Base-by-base conservation (phyloP, 1,284 basidiomycete genomes). In the Ceratobasidium sp. region DNA sequence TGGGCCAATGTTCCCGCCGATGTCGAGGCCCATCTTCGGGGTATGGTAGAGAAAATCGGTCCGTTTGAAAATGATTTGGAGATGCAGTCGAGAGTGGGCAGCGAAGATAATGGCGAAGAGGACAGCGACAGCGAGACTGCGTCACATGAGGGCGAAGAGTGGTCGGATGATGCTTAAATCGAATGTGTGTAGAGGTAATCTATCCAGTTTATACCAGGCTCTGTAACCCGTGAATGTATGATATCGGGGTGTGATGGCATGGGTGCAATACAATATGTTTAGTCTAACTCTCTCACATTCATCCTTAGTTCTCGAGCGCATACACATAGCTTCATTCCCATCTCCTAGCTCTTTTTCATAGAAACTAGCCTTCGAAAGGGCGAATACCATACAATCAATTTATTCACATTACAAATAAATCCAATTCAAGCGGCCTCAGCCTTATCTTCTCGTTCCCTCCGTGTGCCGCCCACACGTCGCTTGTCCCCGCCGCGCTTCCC, bases 401-500 rank as follows among this genome's bases (percentile, higher is more conserved):
- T 51, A 34, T 66, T 51, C 64, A 51, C 29, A 66, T n/a, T 34
- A 51, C 44, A 19, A 66, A 46, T 49, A 51, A 66, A 32, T 6
- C 29, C 80, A 44, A 85, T 82, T 15, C 87, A 85, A 11, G 86
- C 79, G 13, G 87, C 81, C 65, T 89, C 88, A n/a, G 87, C 83
- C 81, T 90, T 89, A 81, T 90, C 90, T 81, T 86, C 87, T 64
- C 84, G 83, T 43, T 84, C 83, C 76, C 88, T 89, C 81, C 88
- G 88, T 29, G 83, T 81, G 13, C 70, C 70, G 32, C 70, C 70
- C n/a, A 73, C 70, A 19, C 70, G 70, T 46, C 70, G 70, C 32
- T 73, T 73, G 46, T 73, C 70, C 13, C 68, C 56, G n/a, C 70
- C 70, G 6, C 70, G 70, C 49, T 73, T 73, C 0, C 70, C 57